Conservation (phyloP, 2,329 filamentous ascomycete genomes). For the Plectosphaerella sp. region DNA sequence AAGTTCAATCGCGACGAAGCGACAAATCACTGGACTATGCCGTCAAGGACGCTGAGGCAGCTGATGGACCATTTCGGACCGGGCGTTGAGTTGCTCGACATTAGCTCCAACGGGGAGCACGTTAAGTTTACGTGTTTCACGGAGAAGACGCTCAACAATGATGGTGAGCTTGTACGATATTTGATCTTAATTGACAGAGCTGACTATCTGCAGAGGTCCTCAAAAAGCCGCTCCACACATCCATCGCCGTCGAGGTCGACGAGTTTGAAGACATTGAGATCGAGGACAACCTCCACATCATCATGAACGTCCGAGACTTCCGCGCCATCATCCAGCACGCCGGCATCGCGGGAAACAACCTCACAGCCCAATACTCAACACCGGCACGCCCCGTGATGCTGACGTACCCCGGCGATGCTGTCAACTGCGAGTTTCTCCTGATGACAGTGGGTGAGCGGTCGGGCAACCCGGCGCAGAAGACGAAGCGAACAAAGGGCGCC, state of each 20-base stretch:
- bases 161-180: slow-evolving; percentile 23
- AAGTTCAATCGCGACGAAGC: slow-evolving; percentile 66
- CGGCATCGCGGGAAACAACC: slow-evolving; percentile 60
- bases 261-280: slow-evolving; percentile 74
- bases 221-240: slow-evolving; percentile 77
- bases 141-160: slow-evolving; percentile 68
- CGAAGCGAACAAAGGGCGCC: slow-evolving; percentile 31
- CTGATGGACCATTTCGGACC: slow-evolving; percentile 78
- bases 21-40: slow-evolving; percentile 67
- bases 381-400: slow-evolving; percentile 70
- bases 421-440: slow-evolving; percentile 72
- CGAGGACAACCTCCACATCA: slow-evolving; percentile 71
- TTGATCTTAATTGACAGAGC: slow-evolving; percentile 2
- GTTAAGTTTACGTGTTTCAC: slow-evolving; percentile 79
- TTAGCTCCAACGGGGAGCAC: slow-evolving; percentile 68
- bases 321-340: slow-evolving; percentile 75
- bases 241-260: slow-evolving; percentile 69
- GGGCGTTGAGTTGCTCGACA: slow-evolving; percentile 75
- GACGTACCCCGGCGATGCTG: slow-evolving; percentile 62
- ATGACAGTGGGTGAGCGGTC: slow-evolving; percentile 73
- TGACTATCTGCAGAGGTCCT: slow-evolving; percentile 53
- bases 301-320: slow-evolving; percentile 80
- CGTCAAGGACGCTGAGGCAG: slow-evolving; percentile 65
- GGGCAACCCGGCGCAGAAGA: slow-evolving; percentile 41
- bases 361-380: slow-evolving; percentile 66